Conservation (phyloP, 305 asterid species). For the Solanum chacoense region DNA sequence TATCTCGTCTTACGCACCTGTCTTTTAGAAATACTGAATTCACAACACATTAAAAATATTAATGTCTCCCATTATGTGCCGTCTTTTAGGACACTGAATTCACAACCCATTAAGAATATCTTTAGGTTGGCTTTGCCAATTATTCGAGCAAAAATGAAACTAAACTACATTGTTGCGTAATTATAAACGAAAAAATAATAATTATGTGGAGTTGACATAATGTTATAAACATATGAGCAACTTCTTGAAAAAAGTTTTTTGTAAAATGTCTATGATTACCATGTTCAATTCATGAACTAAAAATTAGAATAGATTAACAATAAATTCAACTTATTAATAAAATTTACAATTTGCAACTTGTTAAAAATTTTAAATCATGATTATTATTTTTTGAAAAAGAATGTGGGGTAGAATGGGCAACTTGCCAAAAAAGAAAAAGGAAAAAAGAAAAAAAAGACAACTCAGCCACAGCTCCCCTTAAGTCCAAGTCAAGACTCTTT, state of each 20-base stretch:
- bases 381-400: background rate
- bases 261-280: background rate
- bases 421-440: background rate
- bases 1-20: no score
- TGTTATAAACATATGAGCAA: background rate
- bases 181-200: background rate
- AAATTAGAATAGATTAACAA: background rate
- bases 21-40: no score
- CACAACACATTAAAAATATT: no score
- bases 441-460: background rate
- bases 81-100: background rate
- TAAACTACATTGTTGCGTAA: background rate
- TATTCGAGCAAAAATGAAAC: background rate
- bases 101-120: background rate
- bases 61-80: no score
- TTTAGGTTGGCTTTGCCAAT: background rate
- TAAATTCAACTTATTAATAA: background rate
- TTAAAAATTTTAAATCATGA: background rate
- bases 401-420: background rate
- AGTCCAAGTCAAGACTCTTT: background rate
- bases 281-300: background rate
- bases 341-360: background rate
- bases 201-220: background rate
- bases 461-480: background rate
- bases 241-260: background rate